Conservation (phyloP, 1,139 yeast genomes). For the Lodderomyces metapsilosis region DNA sequence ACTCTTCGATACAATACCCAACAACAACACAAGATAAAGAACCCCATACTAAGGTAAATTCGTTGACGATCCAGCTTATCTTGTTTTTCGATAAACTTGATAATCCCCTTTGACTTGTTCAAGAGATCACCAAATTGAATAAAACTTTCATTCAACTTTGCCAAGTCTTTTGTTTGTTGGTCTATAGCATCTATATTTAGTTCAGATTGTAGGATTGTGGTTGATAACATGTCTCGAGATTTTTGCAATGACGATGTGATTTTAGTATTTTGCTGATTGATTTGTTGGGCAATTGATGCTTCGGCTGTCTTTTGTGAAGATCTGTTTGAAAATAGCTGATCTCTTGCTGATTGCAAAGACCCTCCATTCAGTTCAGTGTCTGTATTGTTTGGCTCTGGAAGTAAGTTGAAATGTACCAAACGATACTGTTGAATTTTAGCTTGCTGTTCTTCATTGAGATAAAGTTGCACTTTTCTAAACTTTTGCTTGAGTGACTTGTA, state of each 20-base stretch:
- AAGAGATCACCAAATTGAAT: constrained; percentile 54
- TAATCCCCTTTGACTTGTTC: constrained; percentile 53
- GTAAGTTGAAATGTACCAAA: constrained; percentile 19
- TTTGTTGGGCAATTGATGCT: constrained; percentile 28
- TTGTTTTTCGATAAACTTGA: constrained; percentile 64
- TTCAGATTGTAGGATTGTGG: constrained; percentile 59
- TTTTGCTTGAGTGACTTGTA: constrained; percentile 21
- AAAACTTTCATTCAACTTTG: constrained; percentile 49
- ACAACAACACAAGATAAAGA: constrained; percentile 52
- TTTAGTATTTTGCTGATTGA: constrained; percentile 49
- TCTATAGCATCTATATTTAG: constrained; percentile 61
- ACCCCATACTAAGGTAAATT: constrained; percentile 58
- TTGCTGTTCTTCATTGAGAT: constrained; percentile 23
- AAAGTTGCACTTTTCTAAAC: constrained; percentile 26
- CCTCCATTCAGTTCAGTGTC: neutral
- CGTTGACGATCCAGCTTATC: constrained; percentile 61
- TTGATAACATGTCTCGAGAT: constrained; percentile 53
- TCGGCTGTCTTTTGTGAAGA: constrained; percentile 15
- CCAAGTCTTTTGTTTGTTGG: constrained; percentile 54
- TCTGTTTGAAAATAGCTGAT: constrained; percentile 22
- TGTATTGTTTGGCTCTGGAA: neutral
- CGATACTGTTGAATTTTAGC: constrained; percentile 29
- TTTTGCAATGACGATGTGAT: constrained; percentile 54
- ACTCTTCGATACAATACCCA: constrained; percentile 70
- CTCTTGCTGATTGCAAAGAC: constrained; percentile 2